A percentile compares a stretch with the other conserved stretches of the same genome.
Evolutionary conservation across 768 basidiomycete genomes (phyloP).

Genomic region (Phanerochaete sordida): DNA sequence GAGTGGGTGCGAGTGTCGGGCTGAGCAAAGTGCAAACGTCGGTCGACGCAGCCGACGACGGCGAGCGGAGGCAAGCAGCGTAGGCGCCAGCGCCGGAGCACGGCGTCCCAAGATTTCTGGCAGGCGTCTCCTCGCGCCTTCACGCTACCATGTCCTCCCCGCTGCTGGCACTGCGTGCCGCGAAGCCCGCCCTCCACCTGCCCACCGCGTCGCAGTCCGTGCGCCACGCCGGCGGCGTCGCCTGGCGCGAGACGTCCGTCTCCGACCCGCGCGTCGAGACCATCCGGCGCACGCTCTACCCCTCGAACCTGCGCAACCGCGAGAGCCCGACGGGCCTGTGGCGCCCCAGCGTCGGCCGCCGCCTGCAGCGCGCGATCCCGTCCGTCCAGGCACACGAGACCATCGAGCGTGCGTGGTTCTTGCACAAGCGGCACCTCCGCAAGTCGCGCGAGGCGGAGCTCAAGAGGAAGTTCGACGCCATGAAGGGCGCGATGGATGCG

Average conservation of each 20-base stretch:
- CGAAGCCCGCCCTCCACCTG: constrained; percentile 24
- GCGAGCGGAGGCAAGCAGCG: not conserved
- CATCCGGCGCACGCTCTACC: constrained; percentile 80
- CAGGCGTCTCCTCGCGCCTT: not conserved
- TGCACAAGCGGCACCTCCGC: constrained; percentile 74
- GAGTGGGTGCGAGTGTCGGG: no score
- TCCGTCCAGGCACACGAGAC: constrained; percentile 89
- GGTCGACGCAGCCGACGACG: not conserved
- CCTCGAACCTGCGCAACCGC: constrained; percentile 65
- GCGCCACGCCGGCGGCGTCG: constrained; percentile 29
- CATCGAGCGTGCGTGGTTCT: constrained; percentile 86
- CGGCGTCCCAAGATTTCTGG: constrained; percentile 1
- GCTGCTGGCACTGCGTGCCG: constrained; percentile 32
- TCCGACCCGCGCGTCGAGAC: constrained; percentile 65
- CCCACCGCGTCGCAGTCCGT: constrained; percentile 33
- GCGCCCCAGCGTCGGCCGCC: constrained; percentile 74
- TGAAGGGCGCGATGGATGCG: constrained; percentile 84
- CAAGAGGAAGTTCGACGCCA: constrained; percentile 72
- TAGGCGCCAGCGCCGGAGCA: not conserved
- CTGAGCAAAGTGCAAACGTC: no score
- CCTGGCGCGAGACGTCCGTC: constrained; percentile 31
- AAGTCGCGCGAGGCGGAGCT: constrained; percentile 67
- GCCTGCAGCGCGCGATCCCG: constrained; percentile 81
- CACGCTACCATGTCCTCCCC: constrained; percentile 36
- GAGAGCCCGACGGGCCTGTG: constrained; percentile 79